Conservation (phyloP, 2,329 filamentous ascomycete genomes). For the Ophiosphaerella korrae region DNA sequence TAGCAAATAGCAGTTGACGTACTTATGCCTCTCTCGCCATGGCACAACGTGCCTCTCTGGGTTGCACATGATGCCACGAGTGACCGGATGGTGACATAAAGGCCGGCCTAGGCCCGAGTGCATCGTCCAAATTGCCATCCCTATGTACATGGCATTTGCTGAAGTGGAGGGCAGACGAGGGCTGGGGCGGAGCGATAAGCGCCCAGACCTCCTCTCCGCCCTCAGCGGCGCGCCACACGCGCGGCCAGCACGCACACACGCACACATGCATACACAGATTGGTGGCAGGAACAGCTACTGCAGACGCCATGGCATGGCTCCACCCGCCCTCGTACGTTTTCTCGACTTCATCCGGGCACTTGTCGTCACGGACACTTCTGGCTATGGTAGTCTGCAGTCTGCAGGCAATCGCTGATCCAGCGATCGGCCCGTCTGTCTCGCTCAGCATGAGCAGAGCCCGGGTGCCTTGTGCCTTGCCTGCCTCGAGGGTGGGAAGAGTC, state of each 20-base stretch:
- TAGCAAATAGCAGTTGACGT: too few species aligned
- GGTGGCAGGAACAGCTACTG: background rate
- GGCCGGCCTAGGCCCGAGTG: background rate
- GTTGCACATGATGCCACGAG: too few species aligned
- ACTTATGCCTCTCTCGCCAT: too few species aligned
- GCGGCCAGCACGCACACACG: background rate
- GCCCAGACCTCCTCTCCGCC: constrained; percentile 22
- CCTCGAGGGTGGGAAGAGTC: too few species aligned
- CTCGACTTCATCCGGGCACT: too few species aligned
- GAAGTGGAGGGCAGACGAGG: background rate
- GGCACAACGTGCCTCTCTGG: too few species aligned
- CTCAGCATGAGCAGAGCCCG: too few species aligned
- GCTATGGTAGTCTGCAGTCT: constrained; percentile 1
- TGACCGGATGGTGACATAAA: background rate
- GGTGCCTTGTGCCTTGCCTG: too few species aligned
- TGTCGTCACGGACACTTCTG: background rate
- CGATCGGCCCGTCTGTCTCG: background rate
- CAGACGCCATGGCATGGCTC: too few species aligned
- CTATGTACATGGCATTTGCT: background rate
- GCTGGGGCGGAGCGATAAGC: constrained; percentile 3
- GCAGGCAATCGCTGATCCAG: constrained; percentile 22
- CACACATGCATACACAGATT: background rate
- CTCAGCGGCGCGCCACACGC: background rate
- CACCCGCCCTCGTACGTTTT: too few species aligned
- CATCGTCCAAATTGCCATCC: background rate